Conservation (phyloP, 1,139 yeast species). For the Pneumocystis wakefieldiae region DNA sequence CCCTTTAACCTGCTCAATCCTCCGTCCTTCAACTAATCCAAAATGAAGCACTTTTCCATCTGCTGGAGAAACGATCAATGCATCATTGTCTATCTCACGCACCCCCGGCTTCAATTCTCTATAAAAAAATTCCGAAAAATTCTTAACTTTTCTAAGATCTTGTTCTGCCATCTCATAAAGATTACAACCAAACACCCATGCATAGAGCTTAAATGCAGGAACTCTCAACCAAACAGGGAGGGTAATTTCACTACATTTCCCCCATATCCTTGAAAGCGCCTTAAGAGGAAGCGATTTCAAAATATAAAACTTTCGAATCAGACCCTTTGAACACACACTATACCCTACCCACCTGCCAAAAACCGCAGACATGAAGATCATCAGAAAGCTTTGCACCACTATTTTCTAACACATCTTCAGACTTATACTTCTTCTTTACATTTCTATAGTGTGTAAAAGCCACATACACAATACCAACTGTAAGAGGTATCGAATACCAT, state of each 20-base stretch:
- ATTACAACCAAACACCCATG: slow-evolving; percentile 73
- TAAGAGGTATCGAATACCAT: slow-evolving; percentile 12
- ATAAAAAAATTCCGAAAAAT: slow-evolving; percentile 83
- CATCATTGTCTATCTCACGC: slow-evolving; percentile 53
- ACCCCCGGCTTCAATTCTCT: slow-evolving; percentile 64
- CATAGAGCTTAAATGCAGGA: slow-evolving; percentile 67
- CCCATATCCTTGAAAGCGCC: slow-evolving; percentile 89
- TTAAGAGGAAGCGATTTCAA: slow-evolving; percentile 84
- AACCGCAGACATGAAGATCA: slow-evolving; percentile 16
- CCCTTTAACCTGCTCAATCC: slow-evolving; percentile 94
- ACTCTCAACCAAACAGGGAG: slow-evolving; percentile 80
- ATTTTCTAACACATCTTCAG: not conserved
- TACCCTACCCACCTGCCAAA: slow-evolving; percentile 16
- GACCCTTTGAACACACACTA: slow-evolving; percentile 58
- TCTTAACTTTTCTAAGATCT: slow-evolving; percentile 55
- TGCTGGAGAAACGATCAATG: slow-evolving; percentile 67
- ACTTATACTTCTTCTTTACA: slow-evolving; percentile 1
- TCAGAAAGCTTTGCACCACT: not conserved
- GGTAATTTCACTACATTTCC: slow-evolving; percentile 65
- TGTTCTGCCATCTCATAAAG: slow-evolving; percentile 79
- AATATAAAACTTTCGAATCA: slow-evolving; percentile 44
- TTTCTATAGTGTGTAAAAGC: slow-evolving; percentile 5
- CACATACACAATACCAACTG: slow-evolving; percentile 11
- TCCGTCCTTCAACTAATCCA: slow-evolving; percentile 55
- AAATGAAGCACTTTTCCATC: slow-evolving; percentile 83